phyloP scores from a whole-genome alignment of 2,329 filamentous ascomycete species.

The Pestalotiopsis fici region DNA sequence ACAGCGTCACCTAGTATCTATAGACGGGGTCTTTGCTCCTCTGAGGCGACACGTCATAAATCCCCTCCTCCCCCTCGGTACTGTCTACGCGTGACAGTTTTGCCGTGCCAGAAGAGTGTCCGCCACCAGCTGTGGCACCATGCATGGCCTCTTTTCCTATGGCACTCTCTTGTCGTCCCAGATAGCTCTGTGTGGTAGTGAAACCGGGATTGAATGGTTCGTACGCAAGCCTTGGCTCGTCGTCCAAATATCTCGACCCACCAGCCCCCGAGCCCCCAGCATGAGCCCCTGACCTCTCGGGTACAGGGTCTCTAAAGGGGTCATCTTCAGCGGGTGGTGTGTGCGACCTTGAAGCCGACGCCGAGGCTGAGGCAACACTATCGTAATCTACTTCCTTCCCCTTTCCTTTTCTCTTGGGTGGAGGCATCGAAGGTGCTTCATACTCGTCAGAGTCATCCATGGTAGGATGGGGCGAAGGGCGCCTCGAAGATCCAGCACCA shows the following conservation, averaged over 20 bases:
- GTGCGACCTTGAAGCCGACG: constrained; percentile 26
- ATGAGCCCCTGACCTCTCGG: constrained; percentile 17
- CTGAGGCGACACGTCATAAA: constrained; percentile 12
- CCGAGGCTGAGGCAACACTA: constrained; percentile 21
- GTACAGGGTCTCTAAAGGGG: constrained; percentile 35
- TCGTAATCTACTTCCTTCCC: constrained; percentile 29
- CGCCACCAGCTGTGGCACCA: constrained; percentile 30
- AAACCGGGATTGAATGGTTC: constrained; percentile 37
- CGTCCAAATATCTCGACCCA: constrained; percentile 18
- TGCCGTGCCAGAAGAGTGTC: neutral
- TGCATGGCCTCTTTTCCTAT: constrained; percentile 43
- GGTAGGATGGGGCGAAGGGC: constrained; percentile 1
- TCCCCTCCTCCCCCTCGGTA: constrained; percentile 10
- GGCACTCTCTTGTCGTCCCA: constrained; percentile 40
- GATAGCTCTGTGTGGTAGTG: constrained; percentile 32
- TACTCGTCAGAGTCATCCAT: constrained; percentile 13
- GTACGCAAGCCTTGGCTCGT: constrained; percentile 27
- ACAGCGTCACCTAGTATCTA: constrained; percentile 12
- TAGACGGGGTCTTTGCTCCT: constrained; percentile 18
- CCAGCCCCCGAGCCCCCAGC: constrained; percentile 17
- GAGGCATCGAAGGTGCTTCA: constrained; percentile 27
- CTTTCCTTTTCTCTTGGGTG: constrained; percentile 28
- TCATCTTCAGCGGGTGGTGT: constrained; percentile 29
- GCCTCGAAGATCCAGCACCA: constrained; percentile 6
- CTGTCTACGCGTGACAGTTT: neutral